Evolutionary conservation across 345 rosid species (phyloP).

Genomic region (Mercurialis annua): DNA sequence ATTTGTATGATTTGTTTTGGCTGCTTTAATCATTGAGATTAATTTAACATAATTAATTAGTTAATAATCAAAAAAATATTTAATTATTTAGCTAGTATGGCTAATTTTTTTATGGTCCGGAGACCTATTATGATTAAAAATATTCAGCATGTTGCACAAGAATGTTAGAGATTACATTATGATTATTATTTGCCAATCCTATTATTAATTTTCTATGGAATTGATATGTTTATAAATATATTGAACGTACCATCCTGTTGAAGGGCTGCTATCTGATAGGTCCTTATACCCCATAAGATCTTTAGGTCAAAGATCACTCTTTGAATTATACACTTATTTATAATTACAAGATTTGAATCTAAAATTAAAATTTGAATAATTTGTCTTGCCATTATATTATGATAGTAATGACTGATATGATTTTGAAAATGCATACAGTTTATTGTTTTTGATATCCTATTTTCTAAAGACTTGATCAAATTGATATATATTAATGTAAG

Average conservation of each 20-base stretch:
- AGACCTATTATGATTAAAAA: not conserved
- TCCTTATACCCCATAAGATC: constrained; percentile 37
- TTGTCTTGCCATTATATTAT: no score
- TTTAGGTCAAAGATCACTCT: constrained; percentile 55
- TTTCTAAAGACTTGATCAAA: constrained; percentile 13
- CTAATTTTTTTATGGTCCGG: not conserved
- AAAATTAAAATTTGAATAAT: no score
- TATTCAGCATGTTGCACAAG: constrained; percentile 14
- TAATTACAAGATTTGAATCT: no score
- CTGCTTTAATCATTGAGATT: not conserved
- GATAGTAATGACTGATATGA: no score
- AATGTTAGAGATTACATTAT: constrained; percentile 3
- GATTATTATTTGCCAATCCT: no score
- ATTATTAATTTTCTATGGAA: not conserved
- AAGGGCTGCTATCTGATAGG: constrained; percentile 31
- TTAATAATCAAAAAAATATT: no score
- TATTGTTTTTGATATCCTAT: no score
- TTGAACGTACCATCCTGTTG: constrained; percentile 12
- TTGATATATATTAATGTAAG: no score
- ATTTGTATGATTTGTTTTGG: not conserved
- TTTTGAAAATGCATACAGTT: no score
- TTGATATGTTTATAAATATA: constrained; percentile 5
- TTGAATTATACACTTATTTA: constrained; percentile 36
- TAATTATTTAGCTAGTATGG: not conserved
- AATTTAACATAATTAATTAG: not conserved